Conservation (phyloP, 106 monocot genomes). For the Dendrobium officinale region DNA sequence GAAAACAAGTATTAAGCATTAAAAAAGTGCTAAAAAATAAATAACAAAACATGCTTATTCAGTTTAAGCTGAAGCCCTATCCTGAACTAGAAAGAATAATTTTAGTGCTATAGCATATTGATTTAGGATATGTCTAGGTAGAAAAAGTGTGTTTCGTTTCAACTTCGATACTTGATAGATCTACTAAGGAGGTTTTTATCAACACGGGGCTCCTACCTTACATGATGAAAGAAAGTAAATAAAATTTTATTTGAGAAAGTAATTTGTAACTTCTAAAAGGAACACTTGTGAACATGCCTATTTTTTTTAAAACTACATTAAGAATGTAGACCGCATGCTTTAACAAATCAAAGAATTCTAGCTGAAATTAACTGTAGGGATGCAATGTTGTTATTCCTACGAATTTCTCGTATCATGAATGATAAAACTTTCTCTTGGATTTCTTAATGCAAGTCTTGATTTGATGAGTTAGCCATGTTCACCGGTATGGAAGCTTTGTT, state of each 20-base stretch:
- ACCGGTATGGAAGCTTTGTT: neutral
- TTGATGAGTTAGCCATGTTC: constrained; percentile 1
- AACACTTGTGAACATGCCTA: neutral
- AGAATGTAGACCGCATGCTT: neutral
- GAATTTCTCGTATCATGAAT: neutral
- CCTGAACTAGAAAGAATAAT: neutral
- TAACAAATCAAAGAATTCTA: neutral
- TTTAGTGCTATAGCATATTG: neutral
- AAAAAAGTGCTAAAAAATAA: neutral
- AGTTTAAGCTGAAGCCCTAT: neutral
- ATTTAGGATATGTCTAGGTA: neutral
- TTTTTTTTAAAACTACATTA: neutral
- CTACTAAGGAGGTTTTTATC: neutral
- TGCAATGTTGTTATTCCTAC: neutral
- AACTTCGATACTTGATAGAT: neutral
- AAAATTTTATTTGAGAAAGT: neutral
- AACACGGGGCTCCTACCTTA: neutral
- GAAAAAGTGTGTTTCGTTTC: neutral
- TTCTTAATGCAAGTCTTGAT: neutral
- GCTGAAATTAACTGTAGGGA: neutral
- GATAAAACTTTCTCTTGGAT: neutral
- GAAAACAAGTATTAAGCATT: neutral
- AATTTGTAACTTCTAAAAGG: neutral
- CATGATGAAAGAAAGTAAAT: neutral
- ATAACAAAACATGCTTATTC: neutral